phyloP scores from a whole-genome alignment of 495 filamentous ascomycete genomes.

The Xylaria venustula region DNA sequence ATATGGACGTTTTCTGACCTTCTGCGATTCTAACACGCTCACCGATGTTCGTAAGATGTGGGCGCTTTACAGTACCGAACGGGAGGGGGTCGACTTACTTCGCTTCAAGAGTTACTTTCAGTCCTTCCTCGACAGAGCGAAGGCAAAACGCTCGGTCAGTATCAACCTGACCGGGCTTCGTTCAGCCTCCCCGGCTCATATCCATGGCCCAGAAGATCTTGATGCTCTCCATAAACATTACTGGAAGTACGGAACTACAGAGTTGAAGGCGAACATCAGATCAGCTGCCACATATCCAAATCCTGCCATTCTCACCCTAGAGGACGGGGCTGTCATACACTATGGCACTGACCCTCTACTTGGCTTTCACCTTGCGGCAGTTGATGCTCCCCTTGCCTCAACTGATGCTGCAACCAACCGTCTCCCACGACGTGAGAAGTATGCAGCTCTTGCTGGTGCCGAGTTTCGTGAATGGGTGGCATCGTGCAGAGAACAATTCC shows the following conservation, averaged over 20 bases:
- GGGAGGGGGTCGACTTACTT: neutral
- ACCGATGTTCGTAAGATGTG: constrained; percentile 21
- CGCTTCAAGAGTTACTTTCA: constrained; percentile 15
- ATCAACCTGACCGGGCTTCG: neutral
- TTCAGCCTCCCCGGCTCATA: neutral
- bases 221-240: constrained; percentile 14
- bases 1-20: constrained; percentile 26
- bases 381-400: constrained; percentile 43
- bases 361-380: constrained; percentile 32
- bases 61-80: constrained; percentile 17
- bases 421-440: too few relatives aligned
- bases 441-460: neutral
- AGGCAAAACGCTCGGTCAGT: neutral
- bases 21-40: constrained; percentile 27
- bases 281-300: constrained; percentile 28
- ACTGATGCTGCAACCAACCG: constrained; percentile 41
- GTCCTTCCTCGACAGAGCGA: neutral
- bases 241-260: constrained; percentile 11
- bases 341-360: constrained; percentile 25
- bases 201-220: constrained; percentile 15
- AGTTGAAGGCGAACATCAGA: constrained; percentile 10
- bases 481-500: constrained; percentile 2
- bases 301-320: constrained; percentile 29
- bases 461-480: constrained; percentile 4
- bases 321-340: constrained; percentile 17